Conservation (phyloP, 208 protist genomes). For the Leishmania major region DNA sequence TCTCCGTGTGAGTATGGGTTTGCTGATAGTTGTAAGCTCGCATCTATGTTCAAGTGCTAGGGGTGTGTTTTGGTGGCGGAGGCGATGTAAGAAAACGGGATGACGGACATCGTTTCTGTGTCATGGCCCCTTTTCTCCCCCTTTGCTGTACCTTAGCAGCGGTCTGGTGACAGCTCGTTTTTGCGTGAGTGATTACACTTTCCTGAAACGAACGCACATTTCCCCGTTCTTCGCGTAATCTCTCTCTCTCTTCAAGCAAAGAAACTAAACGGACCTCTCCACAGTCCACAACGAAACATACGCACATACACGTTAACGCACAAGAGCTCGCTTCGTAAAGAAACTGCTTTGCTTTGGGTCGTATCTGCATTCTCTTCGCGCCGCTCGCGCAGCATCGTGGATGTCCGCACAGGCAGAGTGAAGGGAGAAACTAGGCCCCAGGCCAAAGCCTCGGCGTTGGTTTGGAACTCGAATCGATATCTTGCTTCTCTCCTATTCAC, state of each 20-base stretch:
- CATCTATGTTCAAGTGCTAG: neutral
- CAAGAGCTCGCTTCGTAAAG: neutral
- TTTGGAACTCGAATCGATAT: neutral
- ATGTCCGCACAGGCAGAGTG: neutral
- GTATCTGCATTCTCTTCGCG: neutral
- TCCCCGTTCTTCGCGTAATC: slow-evolving; percentile 4
- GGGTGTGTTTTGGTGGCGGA: neutral
- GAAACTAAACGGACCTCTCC: neutral
- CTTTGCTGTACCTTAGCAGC: slow-evolving; percentile 9
- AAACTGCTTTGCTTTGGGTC: neutral
- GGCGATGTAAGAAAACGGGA: neutral
- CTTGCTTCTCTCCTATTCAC: neutral
- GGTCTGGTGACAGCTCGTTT: slow-evolving; percentile 1
- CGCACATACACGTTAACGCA: neutral
- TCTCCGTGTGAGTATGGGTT: neutral
- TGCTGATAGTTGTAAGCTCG: neutral
- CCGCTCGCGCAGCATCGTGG: neutral
- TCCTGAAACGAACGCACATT: neutral
- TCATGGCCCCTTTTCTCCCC: slow-evolving; percentile 14
- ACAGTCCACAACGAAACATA: too few relatives aligned
- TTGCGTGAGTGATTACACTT: slow-evolving; percentile 1
- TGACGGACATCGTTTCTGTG: neutral
- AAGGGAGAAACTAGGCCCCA: neutral
- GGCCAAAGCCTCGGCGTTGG: neutral
- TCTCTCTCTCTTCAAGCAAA: neutral